Evolutionary conservation across 257 asterid genomes (phyloP).

Genomic region (Ilex asprella): DNA sequence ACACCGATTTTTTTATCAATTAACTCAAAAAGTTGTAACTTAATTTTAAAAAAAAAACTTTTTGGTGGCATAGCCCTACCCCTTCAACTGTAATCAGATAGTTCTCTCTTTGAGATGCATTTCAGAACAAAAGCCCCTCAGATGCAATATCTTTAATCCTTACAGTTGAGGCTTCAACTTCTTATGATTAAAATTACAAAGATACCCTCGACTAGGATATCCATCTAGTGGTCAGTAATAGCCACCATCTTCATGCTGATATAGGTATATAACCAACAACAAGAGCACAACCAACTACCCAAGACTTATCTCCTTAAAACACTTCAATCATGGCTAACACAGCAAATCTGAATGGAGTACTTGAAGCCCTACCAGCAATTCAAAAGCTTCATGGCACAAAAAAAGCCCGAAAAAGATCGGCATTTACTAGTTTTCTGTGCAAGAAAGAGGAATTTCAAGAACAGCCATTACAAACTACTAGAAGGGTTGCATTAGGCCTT

Average conservation of each 20-base stretch:
- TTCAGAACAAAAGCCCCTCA: no score
- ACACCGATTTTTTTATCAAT: no score
- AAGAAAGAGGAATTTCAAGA: slow-evolving; percentile 26
- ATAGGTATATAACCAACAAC: slow-evolving; percentile 5
- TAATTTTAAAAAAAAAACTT: no score
- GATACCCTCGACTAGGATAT: slow-evolving; percentile 19
- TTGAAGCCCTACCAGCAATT: slow-evolving; percentile 31
- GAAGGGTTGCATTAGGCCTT: slow-evolving; percentile 47
- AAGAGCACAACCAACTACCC: not conserved
- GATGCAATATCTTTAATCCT: no score
- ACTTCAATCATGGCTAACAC: slow-evolving; percentile 34
- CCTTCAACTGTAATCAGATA: no score
- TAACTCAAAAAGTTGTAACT: no score
- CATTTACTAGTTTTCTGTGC: slow-evolving; percentile 10
- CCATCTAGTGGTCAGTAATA: slow-evolving; percentile 26
- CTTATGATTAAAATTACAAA: slow-evolving; percentile 13
- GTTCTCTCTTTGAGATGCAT: no score
- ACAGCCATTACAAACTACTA: slow-evolving; percentile 13
- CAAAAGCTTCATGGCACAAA: slow-evolving; percentile 18
- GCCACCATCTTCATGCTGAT: slow-evolving; percentile 19
- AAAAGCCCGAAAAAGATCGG: slow-evolving; percentile 13
- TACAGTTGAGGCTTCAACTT: not conserved
- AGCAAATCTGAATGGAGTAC: slow-evolving; percentile 29
- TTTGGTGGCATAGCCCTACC: no score
- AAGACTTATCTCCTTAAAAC: not conserved